Conservation (phyloP, 2,329 filamentous ascomycete species). For the Ceratocystis huliohia region DNA sequence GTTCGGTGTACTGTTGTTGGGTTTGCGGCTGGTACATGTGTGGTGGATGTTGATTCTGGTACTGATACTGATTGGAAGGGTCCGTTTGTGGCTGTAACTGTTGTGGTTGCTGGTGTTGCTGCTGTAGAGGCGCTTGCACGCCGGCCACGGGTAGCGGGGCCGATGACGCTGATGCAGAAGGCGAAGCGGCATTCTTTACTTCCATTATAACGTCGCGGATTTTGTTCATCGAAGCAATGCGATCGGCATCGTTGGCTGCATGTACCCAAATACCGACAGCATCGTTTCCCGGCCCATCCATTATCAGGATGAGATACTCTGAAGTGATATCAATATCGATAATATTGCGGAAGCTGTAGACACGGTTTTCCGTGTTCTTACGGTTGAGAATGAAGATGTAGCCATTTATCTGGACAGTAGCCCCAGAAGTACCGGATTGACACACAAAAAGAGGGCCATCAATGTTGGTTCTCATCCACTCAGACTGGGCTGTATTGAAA, state of each 20-base stretch:
- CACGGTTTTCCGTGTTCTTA: conserved; percentile 56
- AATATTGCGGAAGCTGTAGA: conserved; percentile 49
- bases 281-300: conserved; percentile 30
- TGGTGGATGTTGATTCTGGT: neutral
- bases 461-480: conserved; percentile 75
- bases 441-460: conserved; percentile 78
- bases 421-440: conserved; percentile 1
- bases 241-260: conserved; percentile 36
- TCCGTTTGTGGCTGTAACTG: neutral
- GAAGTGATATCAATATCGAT: conserved; percentile 50
- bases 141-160: neutral
- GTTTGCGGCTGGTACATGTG: conserved; percentile 5
- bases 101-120: conserved; percentile 6
- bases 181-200: conserved; percentile 21
- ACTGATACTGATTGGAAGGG: neutral
- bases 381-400: conserved; percentile 65
- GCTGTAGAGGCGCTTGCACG: neutral
- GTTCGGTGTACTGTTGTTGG: conserved; percentile 1
- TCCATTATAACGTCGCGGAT: conserved; percentile 34
- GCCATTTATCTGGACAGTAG: conserved; percentile 11
- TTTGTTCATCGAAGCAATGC: conserved; percentile 31
- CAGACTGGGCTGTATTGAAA: conserved; percentile 50
- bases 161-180: neutral
- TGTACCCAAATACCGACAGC: conserved; percentile 45
- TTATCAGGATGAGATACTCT: conserved; percentile 41